Evolutionary conservation across 2,329 filamentous ascomycete genomes (phyloP).

Genomic region (Aspergillus cejpii): DNA sequence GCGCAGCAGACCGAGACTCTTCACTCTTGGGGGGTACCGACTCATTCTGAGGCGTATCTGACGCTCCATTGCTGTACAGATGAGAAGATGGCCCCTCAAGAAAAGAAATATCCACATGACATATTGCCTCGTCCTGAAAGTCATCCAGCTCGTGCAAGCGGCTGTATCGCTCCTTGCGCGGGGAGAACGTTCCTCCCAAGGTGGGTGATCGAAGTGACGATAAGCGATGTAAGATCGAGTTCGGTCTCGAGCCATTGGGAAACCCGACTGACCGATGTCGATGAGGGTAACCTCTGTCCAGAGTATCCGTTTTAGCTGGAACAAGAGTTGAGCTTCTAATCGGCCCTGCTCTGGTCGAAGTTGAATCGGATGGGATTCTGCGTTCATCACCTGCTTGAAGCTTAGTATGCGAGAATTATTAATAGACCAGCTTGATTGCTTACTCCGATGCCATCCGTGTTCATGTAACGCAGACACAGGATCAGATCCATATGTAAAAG

Average conservation of each 20-base stretch:
- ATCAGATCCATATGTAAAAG: background rate
- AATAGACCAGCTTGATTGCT: background rate
- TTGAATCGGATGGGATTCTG: background rate
- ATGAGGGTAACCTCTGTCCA: background rate
- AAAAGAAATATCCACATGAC: conserved; percentile 16
- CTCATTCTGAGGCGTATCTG: background rate
- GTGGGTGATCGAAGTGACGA: conserved; percentile 3
- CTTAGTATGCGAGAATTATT: no score
- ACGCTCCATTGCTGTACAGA: background rate
- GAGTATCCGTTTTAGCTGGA: background rate
- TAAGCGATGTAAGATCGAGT: conserved; percentile 6
- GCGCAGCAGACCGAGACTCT: background rate
- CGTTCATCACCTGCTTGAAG: background rate
- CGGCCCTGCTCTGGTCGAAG: background rate
- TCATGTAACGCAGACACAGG: background rate
- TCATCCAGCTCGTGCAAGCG: conserved; percentile 11
- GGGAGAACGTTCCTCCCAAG: conserved; percentile 1
- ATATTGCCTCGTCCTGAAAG: conserved; percentile 3
- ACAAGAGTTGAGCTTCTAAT: background rate
- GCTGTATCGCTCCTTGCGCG: conserved; percentile 5
- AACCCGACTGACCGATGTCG: background rate
- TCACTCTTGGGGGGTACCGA: background rate
- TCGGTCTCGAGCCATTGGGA: conserved; percentile 2
- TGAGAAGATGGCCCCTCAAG: conserved; percentile 9
- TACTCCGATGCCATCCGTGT: background rate